A percentile compares a stretch with the other conserved stretches of the same genome.
Conservation (phyloP, 805 yeast genomes). For the Kluyveromyces aestuarii region DNA sequence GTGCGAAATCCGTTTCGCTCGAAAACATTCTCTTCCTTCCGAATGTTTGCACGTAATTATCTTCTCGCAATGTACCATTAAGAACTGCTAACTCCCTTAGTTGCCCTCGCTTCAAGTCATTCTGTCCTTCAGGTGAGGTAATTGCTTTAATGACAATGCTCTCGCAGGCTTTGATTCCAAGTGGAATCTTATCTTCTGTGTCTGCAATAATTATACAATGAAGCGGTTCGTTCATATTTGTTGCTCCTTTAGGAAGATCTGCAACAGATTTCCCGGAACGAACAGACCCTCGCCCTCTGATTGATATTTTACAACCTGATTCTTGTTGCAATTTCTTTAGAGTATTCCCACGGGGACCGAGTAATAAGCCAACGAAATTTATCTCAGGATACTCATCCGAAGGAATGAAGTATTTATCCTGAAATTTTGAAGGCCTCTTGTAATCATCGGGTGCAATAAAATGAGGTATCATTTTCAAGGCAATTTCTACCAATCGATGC, state of each 20-base stretch:
- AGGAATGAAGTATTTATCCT: conserved; percentile 80
- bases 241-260: conserved; percentile 38
- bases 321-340: conserved; percentile 69
- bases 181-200: conserved; percentile 61
- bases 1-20: background rate
- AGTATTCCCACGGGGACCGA: conserved; percentile 96
- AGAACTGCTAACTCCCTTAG: conserved; percentile 84
- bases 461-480: conserved; percentile 62
- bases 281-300: conserved; percentile 93
- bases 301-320: conserved; percentile 83
- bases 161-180: conserved; percentile 67
- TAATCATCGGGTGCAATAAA: conserved; percentile 77
- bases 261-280: conserved; percentile 72
- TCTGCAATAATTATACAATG: conserved; percentile 87
- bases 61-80: conserved; percentile 90
- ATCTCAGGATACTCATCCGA: conserved; percentile 81
- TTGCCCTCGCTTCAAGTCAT: conserved; percentile 84
- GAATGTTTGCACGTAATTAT: conserved; percentile 26
- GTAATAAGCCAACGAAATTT: conserved; percentile 80
- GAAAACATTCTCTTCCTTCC: background rate
- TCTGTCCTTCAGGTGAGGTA: conserved; percentile 85
- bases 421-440: conserved; percentile 56
- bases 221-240: conserved; percentile 66
- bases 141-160: conserved; percentile 76
- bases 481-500: conserved; percentile 65